phyloP scores from a whole-genome alignment of 1,284 basidiomycete species.

The Testicularia cyperi region DNA sequence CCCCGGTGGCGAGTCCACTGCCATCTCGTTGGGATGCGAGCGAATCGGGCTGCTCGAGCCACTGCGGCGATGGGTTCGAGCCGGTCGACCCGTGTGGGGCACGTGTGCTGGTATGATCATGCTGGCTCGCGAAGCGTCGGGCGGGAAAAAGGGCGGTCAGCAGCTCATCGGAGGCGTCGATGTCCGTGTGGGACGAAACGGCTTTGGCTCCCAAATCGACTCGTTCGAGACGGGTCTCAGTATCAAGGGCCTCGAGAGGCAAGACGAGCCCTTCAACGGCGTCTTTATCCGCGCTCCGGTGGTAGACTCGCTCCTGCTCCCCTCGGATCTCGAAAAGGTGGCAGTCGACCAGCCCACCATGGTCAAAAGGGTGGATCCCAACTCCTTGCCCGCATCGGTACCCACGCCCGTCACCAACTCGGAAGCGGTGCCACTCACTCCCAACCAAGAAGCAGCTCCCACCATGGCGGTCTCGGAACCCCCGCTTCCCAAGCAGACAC shows the following conservation, averaged over 20 bases:
- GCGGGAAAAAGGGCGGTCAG: constrained; percentile 83
- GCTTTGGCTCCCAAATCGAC: constrained; percentile 71
- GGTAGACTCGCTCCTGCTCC: constrained; percentile 46
- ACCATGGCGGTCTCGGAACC: constrained; percentile 1
- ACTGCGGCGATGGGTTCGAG: constrained; percentile 69
- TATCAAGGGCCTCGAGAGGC: constrained; percentile 68
- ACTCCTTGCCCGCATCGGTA: constrained; percentile 1
- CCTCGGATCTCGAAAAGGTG: constrained; percentile 27
- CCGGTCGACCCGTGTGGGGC: constrained; percentile 79
- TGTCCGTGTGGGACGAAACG: constrained; percentile 78
- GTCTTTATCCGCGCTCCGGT: constrained; percentile 95
- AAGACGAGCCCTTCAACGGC: constrained; percentile 71
- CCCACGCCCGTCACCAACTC: constrained; percentile 7
- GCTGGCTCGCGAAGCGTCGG: constrained; percentile 65
- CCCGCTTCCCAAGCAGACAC: constrained; percentile 4
- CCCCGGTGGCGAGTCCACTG: constrained; percentile 87
- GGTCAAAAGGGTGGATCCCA: constrained; percentile 18
- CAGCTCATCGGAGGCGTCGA: constrained; percentile 81
- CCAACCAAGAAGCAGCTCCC: constrained; percentile 2
- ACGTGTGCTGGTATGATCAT: constrained; percentile 97
- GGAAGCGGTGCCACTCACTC: constrained; percentile 13
- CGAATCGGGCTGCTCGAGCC: constrained; percentile 78
- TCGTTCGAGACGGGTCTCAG: constrained; percentile 80
- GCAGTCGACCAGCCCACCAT: constrained; percentile 29
- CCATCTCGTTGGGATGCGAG: constrained; percentile 81